Evolutionary conservation across 495 filamentous ascomycete genomes (phyloP).

Genomic region (Penicillium silybi): DNA sequence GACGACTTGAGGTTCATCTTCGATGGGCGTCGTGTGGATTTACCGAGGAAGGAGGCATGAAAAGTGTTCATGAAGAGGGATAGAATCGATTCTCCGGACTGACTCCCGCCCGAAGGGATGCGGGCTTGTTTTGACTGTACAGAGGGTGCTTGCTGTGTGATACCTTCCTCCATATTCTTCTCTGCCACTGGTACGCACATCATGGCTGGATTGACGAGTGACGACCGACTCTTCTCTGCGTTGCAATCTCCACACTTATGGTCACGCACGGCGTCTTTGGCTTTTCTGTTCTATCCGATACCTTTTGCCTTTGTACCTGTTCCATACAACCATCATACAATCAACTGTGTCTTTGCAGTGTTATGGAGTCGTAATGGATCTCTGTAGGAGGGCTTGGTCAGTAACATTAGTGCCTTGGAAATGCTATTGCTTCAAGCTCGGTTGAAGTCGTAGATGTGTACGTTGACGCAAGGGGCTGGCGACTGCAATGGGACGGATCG

Average conservation of each 20-base stretch:
- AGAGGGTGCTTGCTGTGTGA: not conserved
- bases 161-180: not conserved
- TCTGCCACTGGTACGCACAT: not conserved
- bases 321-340: slow-evolving; percentile 9
- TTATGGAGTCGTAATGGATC: not conserved
- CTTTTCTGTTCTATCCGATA: slow-evolving; percentile 17
- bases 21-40: not conserved
- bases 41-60: not conserved
- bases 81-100: not conserved
- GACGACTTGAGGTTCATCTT: slow-evolving; percentile 7
- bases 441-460: not conserved
- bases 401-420: not conserved
- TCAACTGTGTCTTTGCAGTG: not conserved
- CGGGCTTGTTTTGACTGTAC: not conserved
- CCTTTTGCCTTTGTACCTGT: slow-evolving; percentile 17
- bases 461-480: not conserved
- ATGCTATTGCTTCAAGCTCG: not conserved
- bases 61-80: not conserved
- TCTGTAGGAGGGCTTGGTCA: not conserved
- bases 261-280: slow-evolving; percentile 20
- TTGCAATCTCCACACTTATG: slow-evolving; percentile 4
- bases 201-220: slow-evolving; percentile 16
- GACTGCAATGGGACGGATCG: not conserved
- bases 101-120: not conserved
- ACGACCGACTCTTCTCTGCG: slow-evolving; percentile 18